A percentile compares a stretch with the other conserved stretches of the same genome.
phyloP scores from a whole-genome alignment of 257 asterid species.

The Ligustrum vulgare region DNA sequence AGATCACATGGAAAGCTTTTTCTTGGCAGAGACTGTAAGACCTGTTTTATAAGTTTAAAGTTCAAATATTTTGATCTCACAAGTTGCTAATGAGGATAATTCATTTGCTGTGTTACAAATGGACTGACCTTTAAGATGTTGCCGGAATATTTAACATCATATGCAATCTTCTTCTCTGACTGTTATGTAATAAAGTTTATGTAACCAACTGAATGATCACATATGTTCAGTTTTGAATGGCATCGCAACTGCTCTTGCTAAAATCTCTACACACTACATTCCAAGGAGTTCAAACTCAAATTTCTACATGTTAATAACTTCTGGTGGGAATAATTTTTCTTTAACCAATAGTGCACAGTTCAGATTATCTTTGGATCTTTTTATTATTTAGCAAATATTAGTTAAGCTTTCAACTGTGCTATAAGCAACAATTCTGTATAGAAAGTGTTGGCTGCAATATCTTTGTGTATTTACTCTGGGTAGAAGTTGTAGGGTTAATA shows the following conservation, averaged over 20 bases:
- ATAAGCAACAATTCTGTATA: not conserved
- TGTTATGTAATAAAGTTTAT: not conserved
- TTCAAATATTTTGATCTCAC: not conserved
- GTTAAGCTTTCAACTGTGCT: not conserved
- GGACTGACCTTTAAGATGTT: not conserved
- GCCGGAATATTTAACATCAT: not conserved
- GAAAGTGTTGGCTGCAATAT: not conserved
- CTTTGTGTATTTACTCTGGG: not conserved
- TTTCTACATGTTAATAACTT: not conserved
- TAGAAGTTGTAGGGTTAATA: not conserved
- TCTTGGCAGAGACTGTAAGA: slow-evolving; percentile 97
- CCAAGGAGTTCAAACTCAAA: not conserved
- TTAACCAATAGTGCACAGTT: not conserved
- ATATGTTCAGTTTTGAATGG: not conserved
- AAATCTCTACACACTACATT: not conserved
- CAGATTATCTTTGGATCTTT: not conserved
- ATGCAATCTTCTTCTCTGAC: not conserved
- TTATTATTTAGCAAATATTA: not conserved
- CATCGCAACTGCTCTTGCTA: not conserved
- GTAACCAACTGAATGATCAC: not conserved
- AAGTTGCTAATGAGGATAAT: not conserved
- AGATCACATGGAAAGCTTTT: slow-evolving; percentile 99
- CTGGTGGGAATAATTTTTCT: not conserved
- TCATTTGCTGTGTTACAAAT: not conserved
- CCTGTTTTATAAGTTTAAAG: not conserved